A percentile compares a stretch with the other conserved stretches of the same genome.
Evolutionary conservation across 2,329 filamentous ascomycete genomes (phyloP).

Genomic region (Aspergillus vadensis): DNA sequence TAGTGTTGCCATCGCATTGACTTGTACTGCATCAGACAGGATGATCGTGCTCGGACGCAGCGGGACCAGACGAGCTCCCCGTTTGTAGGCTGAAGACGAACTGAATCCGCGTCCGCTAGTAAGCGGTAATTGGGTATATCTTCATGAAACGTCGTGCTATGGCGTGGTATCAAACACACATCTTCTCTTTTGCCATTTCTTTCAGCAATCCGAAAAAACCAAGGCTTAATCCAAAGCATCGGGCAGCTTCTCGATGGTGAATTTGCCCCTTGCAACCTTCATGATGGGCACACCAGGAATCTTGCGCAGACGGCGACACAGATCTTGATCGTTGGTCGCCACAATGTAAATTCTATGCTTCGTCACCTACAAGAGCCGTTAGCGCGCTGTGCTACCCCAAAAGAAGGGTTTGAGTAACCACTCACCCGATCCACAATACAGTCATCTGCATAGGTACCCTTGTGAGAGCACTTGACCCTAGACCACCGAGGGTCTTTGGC

Average conservation of each 20-base stretch:
- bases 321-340: constrained; percentile 69
- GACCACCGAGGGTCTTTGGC: constrained; percentile 89
- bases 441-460: constrained; percentile 84
- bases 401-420: not conserved
- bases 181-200: not conserved
- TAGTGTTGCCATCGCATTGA: not conserved
- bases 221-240: constrained; percentile 67
- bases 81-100: not conserved
- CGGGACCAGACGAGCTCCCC: not conserved
- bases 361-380: constrained; percentile 37
- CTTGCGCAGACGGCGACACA: constrained; percentile 83
- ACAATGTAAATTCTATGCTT: constrained; percentile 79
- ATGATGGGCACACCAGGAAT: constrained; percentile 70
- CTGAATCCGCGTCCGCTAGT: not conserved
- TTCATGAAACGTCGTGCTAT: not conserved
- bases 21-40: not conserved
- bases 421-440: constrained; percentile 71
- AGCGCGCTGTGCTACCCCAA: not conserved
- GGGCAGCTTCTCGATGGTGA: constrained; percentile 88
- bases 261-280: constrained; percentile 85
- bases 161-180: not conserved
- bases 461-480: constrained; percentile 84
- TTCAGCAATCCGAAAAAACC: not conserved
- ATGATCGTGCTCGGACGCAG: not conserved
- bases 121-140: not conserved